Evolutionary conservation across 1,284 basidiomycete genomes (phyloP).

Genomic region (Irpex sp.): DNA sequence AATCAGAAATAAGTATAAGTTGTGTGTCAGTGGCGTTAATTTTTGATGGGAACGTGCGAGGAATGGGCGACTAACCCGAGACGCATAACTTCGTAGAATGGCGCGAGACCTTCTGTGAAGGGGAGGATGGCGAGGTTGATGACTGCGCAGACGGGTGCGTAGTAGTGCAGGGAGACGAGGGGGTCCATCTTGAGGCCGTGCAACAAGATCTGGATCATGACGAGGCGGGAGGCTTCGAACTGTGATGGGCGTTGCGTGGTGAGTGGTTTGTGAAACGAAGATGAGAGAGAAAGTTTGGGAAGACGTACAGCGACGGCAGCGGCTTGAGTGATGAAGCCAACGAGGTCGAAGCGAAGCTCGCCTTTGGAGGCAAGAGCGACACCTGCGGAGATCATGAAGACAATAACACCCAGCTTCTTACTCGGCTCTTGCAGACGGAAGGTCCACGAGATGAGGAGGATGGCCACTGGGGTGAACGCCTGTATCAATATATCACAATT

Average conservation of each 20-base stretch:
- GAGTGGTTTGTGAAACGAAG: conserved; percentile 4
- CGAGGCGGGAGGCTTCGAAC: conserved; percentile 89
- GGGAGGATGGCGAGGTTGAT: conserved; percentile 86
- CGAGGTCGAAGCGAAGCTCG: conserved; percentile 80
- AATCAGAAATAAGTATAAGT: neutral
- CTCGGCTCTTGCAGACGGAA: conserved; percentile 89
- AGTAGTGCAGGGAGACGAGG: conserved; percentile 93
- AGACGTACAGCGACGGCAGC: conserved; percentile 70
- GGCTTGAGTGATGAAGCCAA: conserved; percentile 85
- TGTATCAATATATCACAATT: conserved; percentile 24
- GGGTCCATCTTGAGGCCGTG: conserved; percentile 98
- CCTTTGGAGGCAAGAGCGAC: conserved; percentile 89
- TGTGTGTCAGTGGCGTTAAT: neutral
- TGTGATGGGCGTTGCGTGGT: conserved; percentile 20
- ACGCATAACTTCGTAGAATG: conserved; percentile 73
- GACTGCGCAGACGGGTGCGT: conserved; percentile 90
- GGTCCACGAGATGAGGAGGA: conserved; percentile 91
- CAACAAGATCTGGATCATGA: conserved; percentile 94
- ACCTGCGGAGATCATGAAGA: conserved; percentile 89
- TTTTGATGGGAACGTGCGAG: neutral
- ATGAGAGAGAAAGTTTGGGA: neutral
- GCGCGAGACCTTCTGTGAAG: conserved; percentile 87
- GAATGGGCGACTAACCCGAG: conserved; percentile 41
- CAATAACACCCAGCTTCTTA: conserved; percentile 76
- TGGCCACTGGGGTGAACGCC: conserved; percentile 97